Evolutionary conservation across 805 yeast genomes (phyloP), one percentile per base, ranked within the genome.

Genomic region (Ogataea paradorogensis): DNA sequence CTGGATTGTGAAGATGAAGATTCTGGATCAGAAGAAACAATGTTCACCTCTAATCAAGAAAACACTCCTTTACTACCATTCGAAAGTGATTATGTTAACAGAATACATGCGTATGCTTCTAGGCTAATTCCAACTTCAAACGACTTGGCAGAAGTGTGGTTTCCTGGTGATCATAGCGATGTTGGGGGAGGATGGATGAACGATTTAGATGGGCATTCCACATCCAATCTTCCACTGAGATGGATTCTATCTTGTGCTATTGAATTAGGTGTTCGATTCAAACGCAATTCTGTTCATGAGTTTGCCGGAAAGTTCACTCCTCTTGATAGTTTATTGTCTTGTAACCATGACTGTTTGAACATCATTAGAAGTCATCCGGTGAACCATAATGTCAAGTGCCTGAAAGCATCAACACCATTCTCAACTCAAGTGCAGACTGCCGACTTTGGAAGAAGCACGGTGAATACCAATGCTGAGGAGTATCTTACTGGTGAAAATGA

Each of bases 141-240:
- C 25, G 75, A 71, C 47, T 50, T 73, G 24, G 53, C 71, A 11
- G 87, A 82, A 50, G 52, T 75, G 29, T 82, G 82, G 82, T 82
- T 82, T 50, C 76, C 84, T 1, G 89, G 87, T 2, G 76, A 77
- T 52, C 88, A 82, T 57, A 67, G 82, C 8, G 87, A 82, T 57
- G 62, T 77, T 50, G 88, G 88, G 2, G 87, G 87, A 3, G 84
- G 84, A 0, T 80, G 84, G 82, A 56, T 65, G 1, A 57, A 65
- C 4, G 80, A 75, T 53, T 24, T 42, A 0, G 53, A 64, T 33
- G 76, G 76, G 1, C 71, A 74, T 29, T 51, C 57, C 15, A 43
- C 76, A 11, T 67, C 84, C 0, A 71, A 76, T 46, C 45, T 78
- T 11, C 63, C 86, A 0, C 59, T 82, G 16, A 65, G 81, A 44